Evolutionary conservation across 2,329 filamentous ascomycete genomes (phyloP).

Genomic region (Lasiodiplodia sp.): DNA sequence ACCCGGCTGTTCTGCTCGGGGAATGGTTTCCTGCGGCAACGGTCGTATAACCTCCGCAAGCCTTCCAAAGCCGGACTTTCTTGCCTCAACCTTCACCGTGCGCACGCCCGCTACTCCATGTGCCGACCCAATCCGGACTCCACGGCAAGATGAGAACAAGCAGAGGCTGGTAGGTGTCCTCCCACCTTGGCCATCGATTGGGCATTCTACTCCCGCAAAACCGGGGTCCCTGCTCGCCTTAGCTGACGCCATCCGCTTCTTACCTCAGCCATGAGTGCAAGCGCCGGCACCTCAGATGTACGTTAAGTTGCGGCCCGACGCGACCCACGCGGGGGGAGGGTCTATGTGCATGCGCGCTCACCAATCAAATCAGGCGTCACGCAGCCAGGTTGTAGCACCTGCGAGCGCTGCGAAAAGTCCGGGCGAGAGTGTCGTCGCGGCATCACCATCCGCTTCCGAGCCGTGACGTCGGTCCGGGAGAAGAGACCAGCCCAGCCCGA

Average conservation of each 20-base stretch:
- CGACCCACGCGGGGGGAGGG: not conserved
- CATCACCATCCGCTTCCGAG: constrained; percentile 26
- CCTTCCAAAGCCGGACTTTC: constrained; percentile 7
- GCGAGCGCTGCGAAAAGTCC: constrained; percentile 16
- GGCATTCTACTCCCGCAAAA: not conserved
- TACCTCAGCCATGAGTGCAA: constrained; percentile 13
- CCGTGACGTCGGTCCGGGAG: constrained; percentile 27
- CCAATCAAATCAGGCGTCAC: constrained; percentile 12
- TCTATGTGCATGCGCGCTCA: not conserved
- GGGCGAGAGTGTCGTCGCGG: constrained; percentile 23
- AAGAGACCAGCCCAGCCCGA: constrained; percentile 4
- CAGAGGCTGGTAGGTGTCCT: constrained; percentile 12
- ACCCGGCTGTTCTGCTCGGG: not conserved
- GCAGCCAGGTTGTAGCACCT: constrained; percentile 2
- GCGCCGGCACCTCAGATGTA: constrained; percentile 25
- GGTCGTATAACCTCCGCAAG: not conserved
- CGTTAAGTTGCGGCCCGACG: not conserved
- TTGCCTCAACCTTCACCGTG: not conserved
- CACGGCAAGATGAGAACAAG: constrained; percentile 11
- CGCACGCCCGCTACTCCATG: not conserved
- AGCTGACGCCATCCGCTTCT: constrained; percentile 4
- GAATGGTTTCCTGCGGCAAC: constrained; percentile 16
- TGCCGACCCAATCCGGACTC: not conserved
- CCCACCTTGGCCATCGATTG: not conserved
- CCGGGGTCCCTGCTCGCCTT: not conserved